Evolutionary conservation across 345 rosid species (phyloP).

Genomic region (Populus davidiana): DNA sequence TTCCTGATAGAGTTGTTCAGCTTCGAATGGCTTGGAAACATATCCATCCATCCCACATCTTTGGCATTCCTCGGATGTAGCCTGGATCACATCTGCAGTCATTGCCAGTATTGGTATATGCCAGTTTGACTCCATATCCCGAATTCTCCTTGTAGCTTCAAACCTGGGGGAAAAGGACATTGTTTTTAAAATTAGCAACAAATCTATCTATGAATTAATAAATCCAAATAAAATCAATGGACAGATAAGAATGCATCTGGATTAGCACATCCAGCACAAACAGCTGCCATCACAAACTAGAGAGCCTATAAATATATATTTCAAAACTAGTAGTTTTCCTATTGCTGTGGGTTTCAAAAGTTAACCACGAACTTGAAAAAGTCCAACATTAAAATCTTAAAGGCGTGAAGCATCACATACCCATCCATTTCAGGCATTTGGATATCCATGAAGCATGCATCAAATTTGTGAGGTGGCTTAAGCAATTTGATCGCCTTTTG

Average conservation of each 20-base stretch:
- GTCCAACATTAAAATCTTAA: not conserved
- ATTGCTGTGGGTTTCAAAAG: not conserved
- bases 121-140: slow-evolving; percentile 59
- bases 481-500: slow-evolving; percentile 58
- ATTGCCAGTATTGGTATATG: slow-evolving; percentile 78
- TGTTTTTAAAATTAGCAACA: not conserved
- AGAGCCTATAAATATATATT: not conserved
- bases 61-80: slow-evolving; percentile 68
- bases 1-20: slow-evolving; percentile 71
- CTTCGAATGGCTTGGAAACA: slow-evolving; percentile 94
- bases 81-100: slow-evolving; percentile 97
- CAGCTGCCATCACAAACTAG: not conserved
- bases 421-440: slow-evolving; percentile 99
- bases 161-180: slow-evolving; percentile 43
- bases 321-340: not conserved
- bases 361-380: not conserved
- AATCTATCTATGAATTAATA: not conserved
- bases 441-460: slow-evolving; percentile 99
- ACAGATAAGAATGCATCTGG: not conserved
- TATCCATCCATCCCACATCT: slow-evolving; percentile 81
- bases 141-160: slow-evolving; percentile 71
- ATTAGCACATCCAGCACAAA: not conserved
- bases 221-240: slow-evolving; percentile 6
- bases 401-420: slow-evolving; percentile 37
- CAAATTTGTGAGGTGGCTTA: slow-evolving; percentile 70